phyloP scores from a whole-genome alignment of 345 rosid genomes.

The Adansonia digitata region DNA sequence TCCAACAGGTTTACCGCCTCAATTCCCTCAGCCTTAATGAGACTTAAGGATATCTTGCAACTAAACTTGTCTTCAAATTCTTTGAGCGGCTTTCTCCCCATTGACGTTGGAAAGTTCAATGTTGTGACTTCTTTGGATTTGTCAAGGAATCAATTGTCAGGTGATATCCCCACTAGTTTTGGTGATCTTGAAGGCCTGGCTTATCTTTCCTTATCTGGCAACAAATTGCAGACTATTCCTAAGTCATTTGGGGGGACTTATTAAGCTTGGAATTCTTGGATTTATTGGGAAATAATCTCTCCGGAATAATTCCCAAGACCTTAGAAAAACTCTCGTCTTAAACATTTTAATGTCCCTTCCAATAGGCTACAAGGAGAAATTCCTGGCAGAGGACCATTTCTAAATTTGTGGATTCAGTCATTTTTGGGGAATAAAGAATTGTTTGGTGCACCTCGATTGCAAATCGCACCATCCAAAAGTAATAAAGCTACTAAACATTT shows the following conservation, averaged over 20 bases:
- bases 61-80: constrained; percentile 22
- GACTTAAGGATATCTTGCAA: background rate
- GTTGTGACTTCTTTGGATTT: constrained; percentile 9
- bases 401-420: constrained; percentile 8
- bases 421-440: constrained; percentile 14
- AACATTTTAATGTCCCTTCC: constrained; percentile 15
- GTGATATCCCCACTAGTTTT: too few relatives aligned
- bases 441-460: constrained; percentile 4
- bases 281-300: constrained; percentile 17
- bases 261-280: too few relatives aligned
- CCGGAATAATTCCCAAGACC: constrained; percentile 19
- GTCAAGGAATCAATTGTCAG: constrained; percentile 8
- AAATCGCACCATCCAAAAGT: constrained; percentile 6
- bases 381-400: constrained; percentile 14
- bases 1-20: constrained; percentile 9
- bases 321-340: constrained; percentile 2
- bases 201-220: too few relatives aligned
- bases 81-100: too few relatives aligned
- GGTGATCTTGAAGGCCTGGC: too few relatives aligned
- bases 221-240: too few relatives aligned
- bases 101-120: constrained; percentile 15
- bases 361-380: constrained; percentile 18
- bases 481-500: too few relatives aligned
- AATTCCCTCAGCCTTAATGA: constrained; percentile 16
- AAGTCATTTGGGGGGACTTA: background rate